Evolutionary conservation across 352 stramenopile genomes (phyloP), one percentile per base, ranked within the genome.

Genomic region (Phytophthora sansomeana): DNA sequence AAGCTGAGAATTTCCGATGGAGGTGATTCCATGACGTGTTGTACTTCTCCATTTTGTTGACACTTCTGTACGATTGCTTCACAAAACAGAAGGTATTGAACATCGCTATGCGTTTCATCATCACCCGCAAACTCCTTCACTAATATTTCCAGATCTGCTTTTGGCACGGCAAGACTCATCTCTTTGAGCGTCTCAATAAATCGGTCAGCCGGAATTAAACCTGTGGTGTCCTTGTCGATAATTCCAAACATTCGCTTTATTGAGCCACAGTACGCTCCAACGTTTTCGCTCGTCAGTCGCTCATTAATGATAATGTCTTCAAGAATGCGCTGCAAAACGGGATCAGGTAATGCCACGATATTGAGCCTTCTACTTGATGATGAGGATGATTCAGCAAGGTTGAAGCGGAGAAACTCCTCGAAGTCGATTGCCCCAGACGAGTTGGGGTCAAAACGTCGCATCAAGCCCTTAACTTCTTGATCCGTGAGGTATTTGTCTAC

Each of bases 161-260:
- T 70, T 2, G 71, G 39, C 0, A 92, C 29, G 0, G 46, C 58
- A 46, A 92, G 75, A 30, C 81, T 80, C 78, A 92, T 89, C 17
- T 91, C 83, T 8, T 75, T 68, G 14, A 95, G 63, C 2, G 81
- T 87, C 49, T 90, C 73, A 11, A 78, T 53, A 58, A 95, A 93
- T 30, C 77, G 66, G 14, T 47, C 69, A 17, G 46, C 51, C 19
- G 83, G 50, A 2, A 95, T 57, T 21, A 78, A 69, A 5, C 86
- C 84, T 1, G 72, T 83, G 1, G 75, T 84, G 8, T 91, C 81
- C 46, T 92, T 91, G 70, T 95, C 86, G 13, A 92, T 81, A 42
- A 93, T 95, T 16, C 67, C 75, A 63, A 92, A 92, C 84, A 91
- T 95, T 35, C 86, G 75, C 39, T 91, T 91, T 17, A 95, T 59